Evolutionary conservation across 257 asterid species (phyloP).

Genomic region (Striga asiatica): DNA sequence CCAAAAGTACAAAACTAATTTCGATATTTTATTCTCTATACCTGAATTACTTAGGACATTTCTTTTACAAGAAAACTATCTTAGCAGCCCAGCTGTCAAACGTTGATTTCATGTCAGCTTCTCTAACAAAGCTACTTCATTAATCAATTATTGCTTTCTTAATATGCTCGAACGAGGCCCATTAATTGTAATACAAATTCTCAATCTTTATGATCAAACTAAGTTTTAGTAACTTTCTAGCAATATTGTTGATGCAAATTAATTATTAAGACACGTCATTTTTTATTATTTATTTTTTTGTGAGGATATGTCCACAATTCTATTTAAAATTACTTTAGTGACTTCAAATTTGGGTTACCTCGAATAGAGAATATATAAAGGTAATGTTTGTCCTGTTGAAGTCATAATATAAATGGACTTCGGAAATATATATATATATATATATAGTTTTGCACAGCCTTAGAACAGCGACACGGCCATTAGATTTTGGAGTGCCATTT

Average conservation of each 20-base stretch:
- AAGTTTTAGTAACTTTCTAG: too few relatives aligned
- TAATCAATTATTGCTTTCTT: too few relatives aligned
- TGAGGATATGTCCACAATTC: background rate
- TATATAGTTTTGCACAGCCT: background rate
- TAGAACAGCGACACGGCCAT: constrained; percentile 2
- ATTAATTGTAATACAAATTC: too few relatives aligned
- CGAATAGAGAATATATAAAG: background rate
- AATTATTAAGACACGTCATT: background rate
- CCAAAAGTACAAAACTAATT: background rate
- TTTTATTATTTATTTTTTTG: too few relatives aligned
- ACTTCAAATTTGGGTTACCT: too few relatives aligned
- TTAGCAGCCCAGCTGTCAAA: background rate
- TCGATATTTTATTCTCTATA: background rate
- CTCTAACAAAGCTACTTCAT: too few relatives aligned
- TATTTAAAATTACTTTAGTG: background rate
- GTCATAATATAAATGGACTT: background rate
- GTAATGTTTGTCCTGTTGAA: constrained; percentile 16
- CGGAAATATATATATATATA: too few relatives aligned
- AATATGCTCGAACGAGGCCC: too few relatives aligned
- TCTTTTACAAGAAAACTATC: background rate
- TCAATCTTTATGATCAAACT: too few relatives aligned
- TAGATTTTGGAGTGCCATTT: background rate
- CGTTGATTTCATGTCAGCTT: background rate
- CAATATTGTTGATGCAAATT: too few relatives aligned
- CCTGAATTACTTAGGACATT: constrained; percentile 1